Evolutionary conservation across 495 filamentous ascomycete species (phyloP), one percentile per base, ranked within the genome.

Genomic region (Thozetella sp.): DNA sequence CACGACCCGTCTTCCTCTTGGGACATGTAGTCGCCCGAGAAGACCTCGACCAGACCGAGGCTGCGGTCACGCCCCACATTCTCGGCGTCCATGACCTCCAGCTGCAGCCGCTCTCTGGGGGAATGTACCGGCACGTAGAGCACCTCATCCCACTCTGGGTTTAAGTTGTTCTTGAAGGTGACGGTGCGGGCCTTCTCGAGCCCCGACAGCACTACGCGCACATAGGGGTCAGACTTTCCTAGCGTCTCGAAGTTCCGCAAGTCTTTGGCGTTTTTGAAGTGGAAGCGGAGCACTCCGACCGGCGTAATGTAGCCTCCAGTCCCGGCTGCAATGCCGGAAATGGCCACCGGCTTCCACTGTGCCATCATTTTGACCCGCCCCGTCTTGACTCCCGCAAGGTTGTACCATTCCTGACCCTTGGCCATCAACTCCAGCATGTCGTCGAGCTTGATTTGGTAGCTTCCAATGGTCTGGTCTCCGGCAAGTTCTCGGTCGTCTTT

Each of bases 81-180:
- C 75, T 99, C 95, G 55, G 93, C 84, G 64, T 99, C 95, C 95
- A 99, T 98, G 60, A 97, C 92, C 72, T 99, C 95, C 15, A 99
- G 74, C 0, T 85, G 85, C 20, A 99, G 71, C 63, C 88, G 93
- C 71, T 98, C 96, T 27, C 89, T 88, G n/a, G 80, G 56, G 12
- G 88, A 90, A 72, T 98, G 96, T 57, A 99, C 84, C 0, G 96
- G 94, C 0, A 99, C 84, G 72, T 99, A 99, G 48, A 96, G 82
- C 13, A 98, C 85, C 72, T 99, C 96, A 66, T 99, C 93, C 90
- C 90, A 99, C 27, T 96, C 88, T 2, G 95, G 95, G 65, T 97
- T 91, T 20, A 99, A 86, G 66, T 97, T 97, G 70, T 94, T 99
- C 66, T 93, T 87, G 76, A 94, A 97, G 1, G 95, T 97, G 51